phyloP scores from a whole-genome alignment of 169 alveolate genomes.

The Cryptosporidium xiaoi region DNA sequence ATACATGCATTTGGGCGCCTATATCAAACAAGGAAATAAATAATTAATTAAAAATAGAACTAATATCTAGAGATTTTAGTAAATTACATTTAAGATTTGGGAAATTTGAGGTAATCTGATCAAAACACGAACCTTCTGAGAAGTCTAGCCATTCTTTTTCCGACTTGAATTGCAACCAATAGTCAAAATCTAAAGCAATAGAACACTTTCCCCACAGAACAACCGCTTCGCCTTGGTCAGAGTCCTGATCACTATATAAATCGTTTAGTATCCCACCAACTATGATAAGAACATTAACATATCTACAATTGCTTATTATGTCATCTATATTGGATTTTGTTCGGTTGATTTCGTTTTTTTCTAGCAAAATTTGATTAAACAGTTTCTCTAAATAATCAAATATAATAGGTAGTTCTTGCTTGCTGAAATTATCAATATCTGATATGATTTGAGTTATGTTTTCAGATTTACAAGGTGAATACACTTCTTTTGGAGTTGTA shows the following conservation, averaged over 20 bases:
- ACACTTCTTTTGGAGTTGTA: neutral
- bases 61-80: constrained; percentile 6
- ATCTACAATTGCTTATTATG: neutral
- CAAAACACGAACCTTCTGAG: constrained; percentile 48
- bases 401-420: neutral
- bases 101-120: constrained; percentile 25
- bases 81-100: constrained; percentile 17
- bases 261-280: constrained; percentile 17
- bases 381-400: neutral
- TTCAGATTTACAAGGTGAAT: neutral
- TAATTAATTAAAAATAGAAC: constrained; percentile 1
- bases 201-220: constrained; percentile 63
- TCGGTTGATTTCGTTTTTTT: neutral
- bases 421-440: neutral
- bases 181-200: constrained; percentile 31
- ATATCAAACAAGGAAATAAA: neutral
- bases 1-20: neutral
- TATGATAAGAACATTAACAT: constrained; percentile 6
- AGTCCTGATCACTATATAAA: neutral
- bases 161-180: constrained; percentile 13
- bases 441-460: neutral
- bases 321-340: neutral
- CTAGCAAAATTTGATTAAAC: neutral
- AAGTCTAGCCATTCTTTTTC: neutral
- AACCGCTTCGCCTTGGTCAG: neutral